Evolutionary conservation across 495 filamentous ascomycete species (phyloP).

Genomic region (Lophiotrema nucula): DNA sequence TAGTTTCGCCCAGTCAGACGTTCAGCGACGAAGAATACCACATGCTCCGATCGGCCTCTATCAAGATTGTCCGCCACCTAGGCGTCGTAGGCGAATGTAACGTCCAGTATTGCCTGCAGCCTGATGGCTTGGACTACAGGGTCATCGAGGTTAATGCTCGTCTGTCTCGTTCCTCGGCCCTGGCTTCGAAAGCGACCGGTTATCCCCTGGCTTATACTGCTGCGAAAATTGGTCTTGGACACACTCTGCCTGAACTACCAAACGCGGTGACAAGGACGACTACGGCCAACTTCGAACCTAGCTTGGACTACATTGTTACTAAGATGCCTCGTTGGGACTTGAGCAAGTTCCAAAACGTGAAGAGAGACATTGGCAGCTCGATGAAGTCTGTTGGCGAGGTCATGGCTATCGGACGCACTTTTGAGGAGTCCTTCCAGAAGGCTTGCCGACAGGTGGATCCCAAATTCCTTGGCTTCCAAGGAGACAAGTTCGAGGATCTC

Average conservation of each 20-base stretch:
- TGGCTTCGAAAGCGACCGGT: conserved; percentile 95
- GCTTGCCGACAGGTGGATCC: conserved; percentile 96
- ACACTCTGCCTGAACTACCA: conserved; percentile 89
- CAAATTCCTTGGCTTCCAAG: conserved; percentile 87
- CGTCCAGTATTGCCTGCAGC: conserved; percentile 96
- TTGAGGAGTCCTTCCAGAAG: conserved; percentile 99
- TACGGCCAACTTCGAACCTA: conserved; percentile 97
- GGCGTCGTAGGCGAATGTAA: conserved; percentile 98
- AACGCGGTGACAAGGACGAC: conserved; percentile 98
- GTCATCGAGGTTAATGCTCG: conserved; percentile 99
- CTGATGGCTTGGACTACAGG: conserved; percentile 95
- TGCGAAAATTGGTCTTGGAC: conserved; percentile 93
- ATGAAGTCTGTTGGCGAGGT: conserved; percentile 99
- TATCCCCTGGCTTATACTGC: conserved; percentile 94
- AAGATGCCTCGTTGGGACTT: conserved; percentile 98
- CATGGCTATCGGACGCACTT: conserved; percentile 97
- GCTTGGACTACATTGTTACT: conserved; percentile 93
- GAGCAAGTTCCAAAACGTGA: conserved; percentile 97
- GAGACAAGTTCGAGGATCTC: conserved; percentile 87
- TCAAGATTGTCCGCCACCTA: conserved; percentile 96
- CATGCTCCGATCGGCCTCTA: conserved; percentile 97
- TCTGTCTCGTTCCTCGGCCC: conserved; percentile 88
- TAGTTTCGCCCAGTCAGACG: conserved; percentile 95
- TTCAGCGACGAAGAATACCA: conserved; percentile 98
- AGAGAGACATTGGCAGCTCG: conserved; percentile 91